Conservation (phyloP, 768 basidiomycete species). For the Pleurotus tuber-regium region DNA sequence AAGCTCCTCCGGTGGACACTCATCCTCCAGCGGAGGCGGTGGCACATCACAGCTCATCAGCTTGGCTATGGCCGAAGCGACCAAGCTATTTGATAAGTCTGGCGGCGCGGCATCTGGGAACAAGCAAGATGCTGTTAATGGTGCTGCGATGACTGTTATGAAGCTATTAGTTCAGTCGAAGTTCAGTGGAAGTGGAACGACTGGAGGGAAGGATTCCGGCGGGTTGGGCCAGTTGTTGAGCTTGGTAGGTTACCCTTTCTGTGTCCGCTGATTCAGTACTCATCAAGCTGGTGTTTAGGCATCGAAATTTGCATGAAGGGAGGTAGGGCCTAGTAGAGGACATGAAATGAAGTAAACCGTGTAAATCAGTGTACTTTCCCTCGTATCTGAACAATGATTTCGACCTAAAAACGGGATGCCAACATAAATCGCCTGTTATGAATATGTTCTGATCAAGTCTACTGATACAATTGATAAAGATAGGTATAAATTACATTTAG, state of each 20-base stretch:
- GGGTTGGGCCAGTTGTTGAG: conserved; percentile 61
- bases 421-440: too few relatives aligned
- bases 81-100: conserved; percentile 69
- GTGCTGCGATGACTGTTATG: conserved; percentile 83
- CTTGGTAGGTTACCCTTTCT: conserved; percentile 45
- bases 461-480: too few relatives aligned
- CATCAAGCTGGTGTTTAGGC: too few relatives aligned
- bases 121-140: conserved; percentile 84
- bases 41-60: conserved; percentile 71
- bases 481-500: too few relatives aligned
- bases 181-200: conserved; percentile 37
- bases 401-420: too few relatives aligned
- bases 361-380: too few relatives aligned
- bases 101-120: conserved; percentile 62
- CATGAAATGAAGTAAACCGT: too few relatives aligned
- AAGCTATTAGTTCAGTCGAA: conserved; percentile 77
- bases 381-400: too few relatives aligned
- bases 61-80: conserved; percentile 81
- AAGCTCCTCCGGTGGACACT: conserved; percentile 11
- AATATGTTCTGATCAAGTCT: too few relatives aligned
- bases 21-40: conserved; percentile 31
- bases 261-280: background rate
- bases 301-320: conserved; percentile 23
- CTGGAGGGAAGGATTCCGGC: conserved; percentile 66
- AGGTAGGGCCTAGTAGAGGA: too few relatives aligned